Percentiles rank a stretch among this genome's conserved stretches.
These are phyloP conservation scores for Penicillium mononematosum DNA, from an alignment of 495 filamentous ascomycete species.

Conservation along the genomic window DNA sequence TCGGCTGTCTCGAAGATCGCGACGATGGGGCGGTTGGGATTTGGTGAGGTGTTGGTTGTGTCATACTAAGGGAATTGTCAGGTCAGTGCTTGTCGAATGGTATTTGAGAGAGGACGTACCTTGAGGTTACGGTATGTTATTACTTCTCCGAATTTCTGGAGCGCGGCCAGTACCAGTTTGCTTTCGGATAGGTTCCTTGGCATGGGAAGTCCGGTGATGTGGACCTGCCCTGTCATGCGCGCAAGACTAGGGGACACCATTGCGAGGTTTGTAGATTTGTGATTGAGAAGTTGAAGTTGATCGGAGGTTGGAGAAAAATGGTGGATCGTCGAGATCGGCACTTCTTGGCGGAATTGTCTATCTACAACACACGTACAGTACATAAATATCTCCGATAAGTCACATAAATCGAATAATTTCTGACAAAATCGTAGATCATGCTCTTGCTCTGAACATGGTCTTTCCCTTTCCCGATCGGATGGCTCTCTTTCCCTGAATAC, in stretches of 20 bases:
- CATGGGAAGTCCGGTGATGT: conserved; percentile 62
- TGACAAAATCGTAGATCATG: too few species aligned
- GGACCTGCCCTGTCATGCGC: conserved; percentile 45
- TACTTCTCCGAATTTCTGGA: conserved; percentile 76
- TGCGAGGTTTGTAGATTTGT: background rate
- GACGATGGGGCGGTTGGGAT: conserved; percentile 19
- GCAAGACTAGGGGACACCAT: conserved; percentile 13
- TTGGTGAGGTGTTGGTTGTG: conserved; percentile 16
- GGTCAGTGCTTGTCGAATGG: background rate
- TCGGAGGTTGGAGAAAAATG: conserved; percentile 15
- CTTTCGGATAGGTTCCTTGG: conserved; percentile 68
- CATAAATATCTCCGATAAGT: too few species aligned
- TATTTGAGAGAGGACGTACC: conserved; percentile 38
- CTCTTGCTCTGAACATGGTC: too few species aligned
- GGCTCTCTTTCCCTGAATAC: too few species aligned
- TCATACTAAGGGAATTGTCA: conserved; percentile 16
- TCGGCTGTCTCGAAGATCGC: conserved; percentile 40
- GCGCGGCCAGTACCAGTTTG: conserved; percentile 63
- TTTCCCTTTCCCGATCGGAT: too few species aligned
- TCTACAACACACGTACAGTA: background rate
- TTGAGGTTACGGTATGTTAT: conserved; percentile 70
- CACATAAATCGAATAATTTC: too few species aligned
- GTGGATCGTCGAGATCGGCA: conserved; percentile 12
- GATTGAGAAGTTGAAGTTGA: background rate
- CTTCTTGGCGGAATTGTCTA: conserved; percentile 15